Evolutionary conservation across 2,329 filamentous ascomycete species (phyloP).

Genomic region (Fusarium begoniae): DNA sequence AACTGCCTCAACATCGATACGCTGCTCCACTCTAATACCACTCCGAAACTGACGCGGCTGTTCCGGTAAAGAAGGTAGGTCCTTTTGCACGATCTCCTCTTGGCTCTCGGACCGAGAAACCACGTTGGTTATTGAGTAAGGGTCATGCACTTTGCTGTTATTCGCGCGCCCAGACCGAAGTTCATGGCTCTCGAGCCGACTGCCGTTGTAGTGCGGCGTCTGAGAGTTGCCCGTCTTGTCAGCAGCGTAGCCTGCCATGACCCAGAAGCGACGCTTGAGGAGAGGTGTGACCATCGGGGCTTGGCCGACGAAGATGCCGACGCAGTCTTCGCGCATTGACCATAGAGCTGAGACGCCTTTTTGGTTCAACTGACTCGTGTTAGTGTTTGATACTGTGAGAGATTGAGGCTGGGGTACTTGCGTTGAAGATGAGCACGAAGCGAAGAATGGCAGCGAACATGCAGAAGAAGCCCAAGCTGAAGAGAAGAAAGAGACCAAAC

Average conservation of each 20-base stretch:
- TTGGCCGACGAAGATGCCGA: constrained; percentile 50
- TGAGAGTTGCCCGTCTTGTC: background rate
- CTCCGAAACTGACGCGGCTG: background rate
- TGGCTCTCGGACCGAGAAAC: constrained; percentile 17
- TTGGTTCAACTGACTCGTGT: constrained; percentile 16
- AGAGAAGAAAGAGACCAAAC: constrained; percentile 45
- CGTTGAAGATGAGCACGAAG: constrained; percentile 45
- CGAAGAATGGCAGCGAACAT: constrained; percentile 44
- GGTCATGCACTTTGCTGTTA: background rate
- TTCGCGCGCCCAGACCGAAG: background rate
- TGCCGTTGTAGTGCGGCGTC: background rate
- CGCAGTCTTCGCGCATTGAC: constrained; percentile 51
- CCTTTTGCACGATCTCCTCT: constrained; percentile 9
- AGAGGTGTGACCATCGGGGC: constrained; percentile 48
- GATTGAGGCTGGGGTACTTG: constrained; percentile 1
- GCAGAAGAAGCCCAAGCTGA: constrained; percentile 47
- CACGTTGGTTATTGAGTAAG: constrained; percentile 1
- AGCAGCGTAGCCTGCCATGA: background rate
- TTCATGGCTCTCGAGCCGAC: constrained; percentile 2
- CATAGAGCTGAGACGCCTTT: constrained; percentile 46
- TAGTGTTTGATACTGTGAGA: background rate
- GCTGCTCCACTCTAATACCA: constrained; percentile 10
- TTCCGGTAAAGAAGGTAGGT: background rate
- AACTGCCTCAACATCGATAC: constrained; percentile 5
- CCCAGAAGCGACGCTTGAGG: constrained; percentile 41